Evolutionary conservation across 805 yeast species (phyloP), one percentile per base, ranked within the genome.

Genomic region (Yamadazyma endophytica): DNA sequence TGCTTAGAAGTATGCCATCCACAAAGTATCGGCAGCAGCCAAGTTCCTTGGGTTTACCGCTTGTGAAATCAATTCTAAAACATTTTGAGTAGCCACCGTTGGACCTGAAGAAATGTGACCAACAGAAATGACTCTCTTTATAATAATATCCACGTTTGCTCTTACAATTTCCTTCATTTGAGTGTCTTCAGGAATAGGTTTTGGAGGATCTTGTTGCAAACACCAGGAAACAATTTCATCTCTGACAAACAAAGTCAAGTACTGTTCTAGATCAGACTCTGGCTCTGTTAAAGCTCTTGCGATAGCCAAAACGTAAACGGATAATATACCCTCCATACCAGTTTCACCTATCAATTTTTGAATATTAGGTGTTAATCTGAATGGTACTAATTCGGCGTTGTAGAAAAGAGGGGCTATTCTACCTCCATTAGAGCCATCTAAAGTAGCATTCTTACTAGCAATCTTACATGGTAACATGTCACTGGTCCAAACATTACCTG

Each of bases 181-280:
- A 29, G 82, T 79, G 43, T 85, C 95, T 45, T 81, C 90, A 1
- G 87, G 88, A 21, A 82, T 68, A 8, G 92, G 78, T 36, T 88
- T 62, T 11, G 69, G 70, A 9, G 70, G 68, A 50, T 88, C 96
- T 47, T 81, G 78, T 52, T 84, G 94, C 23, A 89, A 78, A 55
- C 82, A 89, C 97, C 97, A 90, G 1, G 96, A 79, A 31, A 89
- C 77, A 12, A 90, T 83, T 58, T 92, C 99, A 59, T 92, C 98
- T 36, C 97, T 77, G 13, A 94, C 95, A 61, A 92, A 90, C 44
- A 92, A 68, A n/a, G 95, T 85, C 60, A 92, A 62, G 57, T 83
- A 88, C 40, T 88, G 94, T 49, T 84, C 95, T 56, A 92, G 68
- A 45, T 90, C 96, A 41, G 86, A 84, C 46, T 88, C 96, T 1